Conservation (phyloP, 1,284 basidiomycete species). For the Ganoderma sp. region DNA sequence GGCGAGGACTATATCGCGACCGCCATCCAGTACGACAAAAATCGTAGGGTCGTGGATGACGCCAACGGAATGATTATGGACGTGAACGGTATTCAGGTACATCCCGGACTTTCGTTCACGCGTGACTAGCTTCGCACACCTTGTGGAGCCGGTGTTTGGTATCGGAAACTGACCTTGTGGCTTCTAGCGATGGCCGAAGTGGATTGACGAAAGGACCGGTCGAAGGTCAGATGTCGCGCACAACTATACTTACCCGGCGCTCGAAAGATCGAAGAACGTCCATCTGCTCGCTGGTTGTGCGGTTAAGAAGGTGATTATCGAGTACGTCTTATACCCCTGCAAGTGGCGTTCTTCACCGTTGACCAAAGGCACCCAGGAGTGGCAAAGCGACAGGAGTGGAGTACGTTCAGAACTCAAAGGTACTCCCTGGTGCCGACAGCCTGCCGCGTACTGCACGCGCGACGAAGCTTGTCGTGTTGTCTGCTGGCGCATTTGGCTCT, state of each 20-base stretch:
- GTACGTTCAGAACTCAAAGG: conserved; percentile 48
- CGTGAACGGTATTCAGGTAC: conserved; percentile 36
- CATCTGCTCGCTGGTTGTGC: conserved; percentile 34
- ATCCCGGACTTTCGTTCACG: neutral
- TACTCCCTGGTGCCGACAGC: conserved; percentile 29
- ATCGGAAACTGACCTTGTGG: neutral
- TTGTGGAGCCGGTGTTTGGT: neutral
- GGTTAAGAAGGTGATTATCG: conserved; percentile 39
- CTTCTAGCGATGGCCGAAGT: conserved; percentile 42
- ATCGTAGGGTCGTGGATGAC: conserved; percentile 26
- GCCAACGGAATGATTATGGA: conserved; percentile 34
- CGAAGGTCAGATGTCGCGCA: conserved; percentile 64
- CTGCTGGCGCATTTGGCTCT: conserved; percentile 45
- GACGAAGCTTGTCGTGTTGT: conserved; percentile 53
- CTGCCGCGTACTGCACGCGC: conserved; percentile 42
- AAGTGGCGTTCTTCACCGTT: neutral
- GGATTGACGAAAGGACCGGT: conserved; percentile 57
- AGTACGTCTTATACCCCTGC: conserved; percentile 21
- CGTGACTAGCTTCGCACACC: neutral
- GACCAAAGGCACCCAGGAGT: conserved; percentile 41
- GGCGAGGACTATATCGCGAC: conserved; percentile 33
- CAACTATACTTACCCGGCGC: conserved; percentile 59
- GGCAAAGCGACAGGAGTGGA: conserved; percentile 62
- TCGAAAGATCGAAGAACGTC: conserved; percentile 32
- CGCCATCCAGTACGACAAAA: conserved; percentile 27